phyloP scores from a whole-genome alignment of 257 asterid genomes.

The Solanum paucissectum region DNA sequence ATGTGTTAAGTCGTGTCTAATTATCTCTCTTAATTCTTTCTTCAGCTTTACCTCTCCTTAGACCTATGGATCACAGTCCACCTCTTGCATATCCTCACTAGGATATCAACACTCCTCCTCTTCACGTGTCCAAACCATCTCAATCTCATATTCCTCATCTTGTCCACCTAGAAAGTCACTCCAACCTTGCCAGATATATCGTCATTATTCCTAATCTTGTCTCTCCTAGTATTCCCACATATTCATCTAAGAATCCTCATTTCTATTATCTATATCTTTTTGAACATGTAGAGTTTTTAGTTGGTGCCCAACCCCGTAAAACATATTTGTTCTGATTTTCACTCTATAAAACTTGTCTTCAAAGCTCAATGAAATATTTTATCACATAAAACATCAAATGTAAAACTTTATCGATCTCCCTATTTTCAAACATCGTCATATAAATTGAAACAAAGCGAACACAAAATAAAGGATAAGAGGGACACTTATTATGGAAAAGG shows the following conservation, averaged over 20 bases:
- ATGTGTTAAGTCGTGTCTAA: neutral
- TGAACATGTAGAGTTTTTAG: neutral
- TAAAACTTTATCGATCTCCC: neutral
- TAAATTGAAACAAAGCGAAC: neutral
- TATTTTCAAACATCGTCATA: neutral
- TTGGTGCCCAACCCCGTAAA: neutral
- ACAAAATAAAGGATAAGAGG: neutral
- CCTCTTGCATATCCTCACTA: neutral
- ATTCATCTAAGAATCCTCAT: neutral
- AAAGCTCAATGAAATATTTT: neutral
- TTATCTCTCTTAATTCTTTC: neutral
- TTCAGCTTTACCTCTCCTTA: neutral
- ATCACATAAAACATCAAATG: neutral
- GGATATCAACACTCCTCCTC: neutral
- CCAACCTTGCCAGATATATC: neutral
- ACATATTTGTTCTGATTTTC: neutral
- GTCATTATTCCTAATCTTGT: neutral
- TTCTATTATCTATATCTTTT: neutral
- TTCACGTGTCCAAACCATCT: neutral
- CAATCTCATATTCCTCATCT: neutral
- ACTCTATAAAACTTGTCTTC: neutral
- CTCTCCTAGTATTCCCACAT: neutral
- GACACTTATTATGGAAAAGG: neutral
- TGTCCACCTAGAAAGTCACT: neutral
- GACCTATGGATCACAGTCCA: neutral